phyloP scores from a whole-genome alignment of 352 stramenopile genomes.

The Phytophthora litchii region DNA sequence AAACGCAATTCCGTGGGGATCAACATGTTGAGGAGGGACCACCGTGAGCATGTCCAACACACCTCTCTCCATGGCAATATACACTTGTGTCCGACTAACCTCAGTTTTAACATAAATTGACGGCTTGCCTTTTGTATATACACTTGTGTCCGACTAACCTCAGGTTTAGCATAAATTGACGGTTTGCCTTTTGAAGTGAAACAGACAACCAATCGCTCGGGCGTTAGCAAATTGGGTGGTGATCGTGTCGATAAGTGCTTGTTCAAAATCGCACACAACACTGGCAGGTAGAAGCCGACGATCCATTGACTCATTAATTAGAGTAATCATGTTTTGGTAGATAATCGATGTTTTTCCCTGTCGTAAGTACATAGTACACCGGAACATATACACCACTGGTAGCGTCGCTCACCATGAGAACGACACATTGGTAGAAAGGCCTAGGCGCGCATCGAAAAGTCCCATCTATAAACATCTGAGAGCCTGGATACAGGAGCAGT shows the following conservation, averaged over 20 bases:
- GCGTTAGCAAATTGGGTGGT: background rate
- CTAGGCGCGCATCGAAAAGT: background rate
- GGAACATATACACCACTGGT: background rate
- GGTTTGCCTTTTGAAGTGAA: constrained; percentile 1
- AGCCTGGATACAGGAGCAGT: background rate
- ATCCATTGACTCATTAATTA: background rate
- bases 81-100: background rate
- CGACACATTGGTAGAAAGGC: background rate
- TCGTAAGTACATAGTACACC: background rate
- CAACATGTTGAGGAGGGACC: background rate
- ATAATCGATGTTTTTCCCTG: background rate
- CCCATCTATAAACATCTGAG: background rate
- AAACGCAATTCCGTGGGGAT: background rate
- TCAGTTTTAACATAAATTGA: background rate
- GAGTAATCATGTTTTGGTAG: background rate
- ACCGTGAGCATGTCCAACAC: constrained; percentile 1
- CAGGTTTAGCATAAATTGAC: background rate
- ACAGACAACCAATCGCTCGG: background rate
- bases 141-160: background rate
- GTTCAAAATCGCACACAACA: background rate
- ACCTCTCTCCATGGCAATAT: background rate
- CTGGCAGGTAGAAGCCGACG: background rate
- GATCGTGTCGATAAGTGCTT: background rate
- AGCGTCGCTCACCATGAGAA: constrained; percentile 1
- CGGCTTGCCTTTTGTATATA: background rate